Conservation (phyloP, 345 rosid genomes). For the Erysimum cheiranthoides region DNA sequence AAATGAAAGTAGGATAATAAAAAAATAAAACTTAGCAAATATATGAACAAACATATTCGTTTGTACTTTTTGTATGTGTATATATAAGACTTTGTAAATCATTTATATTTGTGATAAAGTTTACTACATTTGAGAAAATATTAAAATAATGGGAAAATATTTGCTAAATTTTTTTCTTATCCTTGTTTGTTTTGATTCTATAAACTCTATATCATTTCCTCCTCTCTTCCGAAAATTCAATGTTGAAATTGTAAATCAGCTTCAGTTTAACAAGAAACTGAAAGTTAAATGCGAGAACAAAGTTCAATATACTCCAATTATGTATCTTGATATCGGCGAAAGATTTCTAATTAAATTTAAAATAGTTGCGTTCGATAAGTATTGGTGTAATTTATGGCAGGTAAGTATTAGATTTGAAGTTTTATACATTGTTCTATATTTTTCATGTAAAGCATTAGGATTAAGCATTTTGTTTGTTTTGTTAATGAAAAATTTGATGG, state of each 20-base stretch:
- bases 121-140: no score
- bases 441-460: not conserved
- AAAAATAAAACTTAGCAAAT: no score
- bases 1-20: no score
- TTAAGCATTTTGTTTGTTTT: not conserved
- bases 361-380: not conserved
- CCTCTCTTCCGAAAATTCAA: constrained; percentile 26
- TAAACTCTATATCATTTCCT: not conserved
- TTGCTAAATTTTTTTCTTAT: not conserved
- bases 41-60: not conserved
- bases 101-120: no score
- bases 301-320: constrained; percentile 30
- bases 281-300: constrained; percentile 32
- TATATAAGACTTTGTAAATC: not conserved
- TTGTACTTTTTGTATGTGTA: no score
- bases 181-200: not conserved
- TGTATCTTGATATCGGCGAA: constrained; percentile 27
- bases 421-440: not conserved
- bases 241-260: constrained; percentile 31
- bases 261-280: constrained; percentile 23
- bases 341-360: constrained; percentile 21
- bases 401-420: not conserved
- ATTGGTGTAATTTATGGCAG: constrained; percentile 41
- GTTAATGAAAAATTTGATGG: not conserved
- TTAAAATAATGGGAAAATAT: not conserved